Conservation (phyloP, 2,329 filamentous ascomycete species). For the Shiraia sp. region DNA sequence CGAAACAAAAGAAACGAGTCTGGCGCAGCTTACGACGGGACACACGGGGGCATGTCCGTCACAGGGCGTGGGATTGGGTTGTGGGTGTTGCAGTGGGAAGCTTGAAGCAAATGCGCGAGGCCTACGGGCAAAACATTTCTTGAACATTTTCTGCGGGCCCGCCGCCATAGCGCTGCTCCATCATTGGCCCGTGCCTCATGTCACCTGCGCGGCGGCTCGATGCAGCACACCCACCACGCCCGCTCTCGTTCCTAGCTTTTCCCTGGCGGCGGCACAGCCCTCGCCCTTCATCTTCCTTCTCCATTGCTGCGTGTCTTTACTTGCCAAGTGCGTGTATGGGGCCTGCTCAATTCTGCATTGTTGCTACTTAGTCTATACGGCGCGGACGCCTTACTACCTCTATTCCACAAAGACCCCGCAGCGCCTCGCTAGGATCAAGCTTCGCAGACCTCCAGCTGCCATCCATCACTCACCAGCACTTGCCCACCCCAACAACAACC, state of each 20-base stretch:
- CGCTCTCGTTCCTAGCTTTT: constrained; percentile 27
- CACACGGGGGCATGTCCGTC: constrained; percentile 1
- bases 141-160: constrained; percentile 13
- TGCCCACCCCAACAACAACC: constrained; percentile 26
- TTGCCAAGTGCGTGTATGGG: constrained; percentile 10
- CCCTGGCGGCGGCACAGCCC: constrained; percentile 37
- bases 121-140: too few relatives aligned
- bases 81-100: background rate
- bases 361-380: constrained; percentile 27
- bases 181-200: constrained; percentile 17
- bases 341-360: constrained; percentile 28
- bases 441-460: constrained; percentile 38
- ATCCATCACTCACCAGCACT: constrained; percentile 29
- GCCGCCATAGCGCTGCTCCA: constrained; percentile 10
- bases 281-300: constrained; percentile 27
- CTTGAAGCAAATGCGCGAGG: constrained; percentile 4
- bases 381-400: constrained; percentile 33
- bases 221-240: constrained; percentile 21
- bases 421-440: constrained; percentile 42
- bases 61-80: background rate
- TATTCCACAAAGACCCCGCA: constrained; percentile 36
- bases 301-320: constrained; percentile 11
- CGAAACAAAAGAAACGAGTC: background rate
- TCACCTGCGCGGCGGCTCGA: constrained; percentile 26
- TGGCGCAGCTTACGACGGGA: constrained; percentile 9